phyloP scores from a whole-genome alignment of 768 basidiomycete species.

The Xerocomus potaroensis region DNA sequence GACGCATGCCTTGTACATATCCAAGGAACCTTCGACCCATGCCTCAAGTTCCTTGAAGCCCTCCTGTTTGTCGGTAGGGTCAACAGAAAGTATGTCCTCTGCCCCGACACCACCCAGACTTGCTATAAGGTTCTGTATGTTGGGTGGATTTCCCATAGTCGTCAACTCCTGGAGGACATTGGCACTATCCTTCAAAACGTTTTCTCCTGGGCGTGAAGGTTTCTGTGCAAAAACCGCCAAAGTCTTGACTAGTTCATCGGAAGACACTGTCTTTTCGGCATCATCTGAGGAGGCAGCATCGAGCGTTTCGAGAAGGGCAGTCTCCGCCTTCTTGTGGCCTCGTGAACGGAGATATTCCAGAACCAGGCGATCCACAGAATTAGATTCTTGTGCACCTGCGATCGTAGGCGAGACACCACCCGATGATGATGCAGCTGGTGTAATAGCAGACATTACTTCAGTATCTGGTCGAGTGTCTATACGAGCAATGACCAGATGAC shows the following conservation, averaged over 20 bases:
- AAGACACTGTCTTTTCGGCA: conserved; percentile 37
- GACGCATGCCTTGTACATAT: conserved; percentile 77
- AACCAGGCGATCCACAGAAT: conserved; percentile 37
- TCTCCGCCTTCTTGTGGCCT: conserved; percentile 44
- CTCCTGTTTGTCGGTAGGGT: conserved; percentile 82
- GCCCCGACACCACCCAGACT: conserved; percentile 77
- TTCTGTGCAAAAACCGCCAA: conserved; percentile 70
- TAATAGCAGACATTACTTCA: conserved; percentile 27
- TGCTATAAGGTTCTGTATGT: conserved; percentile 70
- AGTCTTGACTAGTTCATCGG: conserved; percentile 51
- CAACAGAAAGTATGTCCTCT: conserved; percentile 74
- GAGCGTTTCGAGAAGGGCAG: conserved; percentile 38
- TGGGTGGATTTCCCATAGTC: conserved; percentile 64
- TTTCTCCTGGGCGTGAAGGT: conserved; percentile 62
- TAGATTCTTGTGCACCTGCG: conserved; percentile 25
- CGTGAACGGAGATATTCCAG: conserved; percentile 46
- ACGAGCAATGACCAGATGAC: too few species aligned
- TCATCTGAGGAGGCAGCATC: conserved; percentile 32
- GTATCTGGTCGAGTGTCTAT: not conserved
- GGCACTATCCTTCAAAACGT: conserved; percentile 61
- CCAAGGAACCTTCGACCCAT: conserved; percentile 87
- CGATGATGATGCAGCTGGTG: conserved; percentile 34
- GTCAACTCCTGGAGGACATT: conserved; percentile 65
- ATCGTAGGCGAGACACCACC: conserved; percentile 30
- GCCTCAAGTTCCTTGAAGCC: conserved; percentile 82